A percentile compares a stretch with the other conserved stretches of the same genome.
phyloP scores from a whole-genome alignment of 345 rosid species.

The Eutrema japonicum region DNA sequence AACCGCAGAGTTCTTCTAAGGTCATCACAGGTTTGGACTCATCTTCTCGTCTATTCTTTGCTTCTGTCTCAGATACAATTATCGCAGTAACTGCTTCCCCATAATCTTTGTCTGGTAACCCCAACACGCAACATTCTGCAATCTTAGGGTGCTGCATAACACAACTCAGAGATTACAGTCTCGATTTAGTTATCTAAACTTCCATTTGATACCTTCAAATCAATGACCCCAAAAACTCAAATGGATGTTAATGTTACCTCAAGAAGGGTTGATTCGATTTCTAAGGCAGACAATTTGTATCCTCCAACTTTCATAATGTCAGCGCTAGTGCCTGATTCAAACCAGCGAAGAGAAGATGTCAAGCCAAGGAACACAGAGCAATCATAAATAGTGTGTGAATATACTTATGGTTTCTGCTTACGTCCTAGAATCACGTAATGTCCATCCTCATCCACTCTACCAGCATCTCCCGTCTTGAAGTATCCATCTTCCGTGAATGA shows the following conservation, averaged over 20 bases:
- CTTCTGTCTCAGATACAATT: slow-evolving; percentile 60
- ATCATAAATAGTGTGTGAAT: neutral
- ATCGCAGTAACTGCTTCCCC: slow-evolving; percentile 85
- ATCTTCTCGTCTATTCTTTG: slow-evolving; percentile 52
- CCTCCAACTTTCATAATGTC: slow-evolving; percentile 99
- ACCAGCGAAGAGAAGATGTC: slow-evolving; percentile 23
- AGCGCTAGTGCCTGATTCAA: slow-evolving; percentile 73
- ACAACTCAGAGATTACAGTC: slow-evolving; percentile 19
- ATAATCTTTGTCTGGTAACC: slow-evolving; percentile 81
- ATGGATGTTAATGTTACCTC: slow-evolving; percentile 55
- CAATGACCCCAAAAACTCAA: neutral
- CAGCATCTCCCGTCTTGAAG: slow-evolving; percentile 97
- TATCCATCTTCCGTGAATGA: slow-evolving; percentile 87
- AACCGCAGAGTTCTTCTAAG: slow-evolving; percentile 72
- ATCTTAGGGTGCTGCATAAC: slow-evolving; percentile 75
- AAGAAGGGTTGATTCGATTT: slow-evolving; percentile 86
- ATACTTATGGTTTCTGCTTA: slow-evolving; percentile 47
- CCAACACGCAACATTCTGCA: slow-evolving; percentile 92
- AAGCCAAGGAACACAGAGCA: slow-evolving; percentile 20
- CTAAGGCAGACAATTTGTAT: slow-evolving; percentile 92
- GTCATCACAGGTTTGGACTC: slow-evolving; percentile 61
- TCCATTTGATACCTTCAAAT: neutral
- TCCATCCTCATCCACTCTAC: slow-evolving; percentile 84
- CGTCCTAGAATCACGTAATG: slow-evolving; percentile 91
- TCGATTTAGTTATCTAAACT: neutral